A percentile compares a stretch with the other conserved stretches of the same genome.
Conservation (phyloP, 208 protist species). For the Trypanosomatidae sp. region DNA sequence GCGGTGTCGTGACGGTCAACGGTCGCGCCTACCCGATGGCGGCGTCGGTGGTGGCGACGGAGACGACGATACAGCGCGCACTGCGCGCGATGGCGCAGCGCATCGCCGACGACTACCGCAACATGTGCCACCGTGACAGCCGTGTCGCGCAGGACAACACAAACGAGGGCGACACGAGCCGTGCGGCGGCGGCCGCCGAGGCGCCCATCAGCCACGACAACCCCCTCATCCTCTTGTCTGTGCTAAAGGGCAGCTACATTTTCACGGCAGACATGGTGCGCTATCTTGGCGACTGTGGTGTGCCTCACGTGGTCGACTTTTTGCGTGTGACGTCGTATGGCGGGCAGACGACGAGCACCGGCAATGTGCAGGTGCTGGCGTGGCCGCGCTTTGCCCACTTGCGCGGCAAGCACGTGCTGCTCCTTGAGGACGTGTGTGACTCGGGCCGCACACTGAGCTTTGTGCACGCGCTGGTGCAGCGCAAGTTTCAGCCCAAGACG, state of each 20-base stretch:
- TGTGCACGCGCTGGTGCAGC: constrained; percentile 22
- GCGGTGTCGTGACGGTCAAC: constrained; percentile 46
- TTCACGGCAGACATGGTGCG: constrained; percentile 85
- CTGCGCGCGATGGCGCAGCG: constrained; percentile 38
- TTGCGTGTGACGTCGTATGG: constrained; percentile 68
- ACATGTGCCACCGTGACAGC: constrained; percentile 28
- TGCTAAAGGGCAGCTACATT: constrained; percentile 86
- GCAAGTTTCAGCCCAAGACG: constrained; percentile 32
- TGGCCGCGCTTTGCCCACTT: constrained; percentile 45
- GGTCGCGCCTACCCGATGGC: constrained; percentile 76
- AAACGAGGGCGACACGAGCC: not conserved
- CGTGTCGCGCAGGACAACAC: not conserved
- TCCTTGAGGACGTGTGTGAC: constrained; percentile 86
- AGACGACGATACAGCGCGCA: constrained; percentile 36
- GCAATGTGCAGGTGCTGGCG: constrained; percentile 34
- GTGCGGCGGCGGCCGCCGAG: constrained; percentile 1
- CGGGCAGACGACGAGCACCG: constrained; percentile 40
- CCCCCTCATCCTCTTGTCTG: constrained; percentile 74
- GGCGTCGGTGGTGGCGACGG: constrained; percentile 42
- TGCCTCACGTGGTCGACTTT: constrained; percentile 81
- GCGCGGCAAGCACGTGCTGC: constrained; percentile 68
- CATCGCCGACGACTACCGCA: constrained; percentile 53
- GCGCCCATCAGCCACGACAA: constrained; percentile 62
- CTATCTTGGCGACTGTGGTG: constrained; percentile 43
- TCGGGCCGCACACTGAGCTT: constrained; percentile 65